Evolutionary conservation across 1,139 yeast genomes (phyloP).

Genomic region (Arxiozyma slooffiae): DNA sequence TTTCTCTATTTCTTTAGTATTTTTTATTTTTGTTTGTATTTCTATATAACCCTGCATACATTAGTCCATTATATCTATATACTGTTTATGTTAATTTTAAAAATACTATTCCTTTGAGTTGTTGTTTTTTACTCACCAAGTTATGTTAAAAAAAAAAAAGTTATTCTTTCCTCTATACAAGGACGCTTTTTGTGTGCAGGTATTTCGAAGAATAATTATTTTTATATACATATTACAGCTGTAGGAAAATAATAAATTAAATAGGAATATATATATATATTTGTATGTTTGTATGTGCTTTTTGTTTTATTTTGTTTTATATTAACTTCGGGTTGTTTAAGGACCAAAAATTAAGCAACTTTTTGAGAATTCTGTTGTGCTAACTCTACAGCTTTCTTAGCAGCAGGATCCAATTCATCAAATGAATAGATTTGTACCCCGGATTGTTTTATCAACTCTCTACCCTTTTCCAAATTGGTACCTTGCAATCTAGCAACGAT

Average conservation of each 20-base stretch:
- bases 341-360: not conserved
- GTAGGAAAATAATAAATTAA: not conserved
- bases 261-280: not conserved
- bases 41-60: not conserved
- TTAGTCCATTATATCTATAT: not conserved
- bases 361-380: constrained; percentile 21
- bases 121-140: no score
- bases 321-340: no score
- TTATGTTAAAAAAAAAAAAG: no score
- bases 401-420: constrained; percentile 94
- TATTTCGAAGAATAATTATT: not conserved
- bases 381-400: constrained; percentile 83
- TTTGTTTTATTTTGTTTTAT: not conserved
- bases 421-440: constrained; percentile 89
- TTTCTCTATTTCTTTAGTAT: not conserved
- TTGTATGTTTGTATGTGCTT: no score
- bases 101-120: not conserved
- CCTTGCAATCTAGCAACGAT: constrained; percentile 98
- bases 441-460: constrained; percentile 73
- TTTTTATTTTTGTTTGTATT: not conserved
- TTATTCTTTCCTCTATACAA: no score
- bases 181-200: no score
- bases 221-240: not conserved
- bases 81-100: no score
- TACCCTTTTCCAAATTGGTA: constrained; percentile 86